Conservation (phyloP, 1,139 yeast species). For the Pichia norvegensis region DNA sequence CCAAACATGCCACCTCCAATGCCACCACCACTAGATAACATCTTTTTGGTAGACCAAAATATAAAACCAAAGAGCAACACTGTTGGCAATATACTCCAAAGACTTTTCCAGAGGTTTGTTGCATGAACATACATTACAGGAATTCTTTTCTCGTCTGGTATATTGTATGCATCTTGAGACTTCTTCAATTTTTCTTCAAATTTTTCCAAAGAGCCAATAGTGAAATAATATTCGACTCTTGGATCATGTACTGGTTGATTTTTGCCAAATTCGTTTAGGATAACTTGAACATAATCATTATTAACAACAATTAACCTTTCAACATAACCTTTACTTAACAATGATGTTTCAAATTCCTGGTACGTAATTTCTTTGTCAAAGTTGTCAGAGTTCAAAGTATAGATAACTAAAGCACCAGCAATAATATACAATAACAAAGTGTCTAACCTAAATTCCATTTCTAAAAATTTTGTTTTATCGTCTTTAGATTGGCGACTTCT, state of each 20-base stretch:
- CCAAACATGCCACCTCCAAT: constrained; percentile 41
- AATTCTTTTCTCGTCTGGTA: constrained; percentile 51
- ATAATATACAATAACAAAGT: constrained; percentile 19
- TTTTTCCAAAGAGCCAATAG: constrained; percentile 65
- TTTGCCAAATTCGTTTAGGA: constrained; percentile 51
- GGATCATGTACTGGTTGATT: constrained; percentile 25
- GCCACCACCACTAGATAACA: constrained; percentile 45
- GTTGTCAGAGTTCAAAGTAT: constrained; percentile 17
- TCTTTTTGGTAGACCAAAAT: constrained; percentile 57
- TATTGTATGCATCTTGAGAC: constrained; percentile 53
- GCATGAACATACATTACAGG: constrained; percentile 61
- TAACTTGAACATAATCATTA: constrained; percentile 56
- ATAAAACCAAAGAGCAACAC: constrained; percentile 63
- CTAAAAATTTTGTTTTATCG: constrained; percentile 11
- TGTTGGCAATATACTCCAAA: constrained; percentile 62
- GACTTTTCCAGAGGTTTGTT: constrained; percentile 47
- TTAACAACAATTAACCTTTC: constrained; percentile 61
- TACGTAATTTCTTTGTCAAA: constrained; percentile 51
- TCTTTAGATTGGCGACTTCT: constrained; percentile 15
- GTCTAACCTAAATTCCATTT: constrained; percentile 20
- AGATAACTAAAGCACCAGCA: constrained; percentile 17
- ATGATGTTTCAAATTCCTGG: constrained; percentile 63
- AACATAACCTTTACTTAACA: constrained; percentile 59
- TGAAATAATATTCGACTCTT: constrained; percentile 46
- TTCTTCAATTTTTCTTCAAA: constrained; percentile 62